Evolutionary conservation across 345 rosid genomes (phyloP).

Genomic region (Dovyalis caffra): DNA sequence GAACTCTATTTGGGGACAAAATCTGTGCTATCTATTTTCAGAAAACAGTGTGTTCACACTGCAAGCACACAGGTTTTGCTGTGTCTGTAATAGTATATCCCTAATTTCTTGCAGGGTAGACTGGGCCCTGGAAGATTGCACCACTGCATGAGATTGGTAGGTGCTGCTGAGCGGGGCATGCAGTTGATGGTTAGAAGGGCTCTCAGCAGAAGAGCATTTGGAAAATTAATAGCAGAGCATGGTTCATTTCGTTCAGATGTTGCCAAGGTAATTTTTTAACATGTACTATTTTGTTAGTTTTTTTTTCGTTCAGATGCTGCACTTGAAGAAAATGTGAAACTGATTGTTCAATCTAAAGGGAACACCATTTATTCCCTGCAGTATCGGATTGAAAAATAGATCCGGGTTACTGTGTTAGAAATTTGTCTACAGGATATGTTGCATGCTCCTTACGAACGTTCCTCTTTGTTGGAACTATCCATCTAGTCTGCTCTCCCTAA

Average conservation of each 20-base stretch:
- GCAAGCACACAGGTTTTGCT: background rate
- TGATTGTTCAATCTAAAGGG: background rate
- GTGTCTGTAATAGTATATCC: background rate
- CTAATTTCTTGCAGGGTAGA: constrained; percentile 65
- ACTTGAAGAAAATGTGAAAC: background rate
- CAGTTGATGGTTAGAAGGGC: constrained; percentile 88
- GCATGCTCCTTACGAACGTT: no score
- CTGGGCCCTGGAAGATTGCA: constrained; percentile 99
- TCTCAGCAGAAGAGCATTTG: constrained; percentile 71
- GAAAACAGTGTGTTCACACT: background rate
- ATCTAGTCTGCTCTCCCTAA: background rate
- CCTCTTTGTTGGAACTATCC: background rate
- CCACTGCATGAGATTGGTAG: constrained; percentile 95
- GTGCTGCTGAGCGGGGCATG: constrained; percentile 99
- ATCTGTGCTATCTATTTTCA: background rate
- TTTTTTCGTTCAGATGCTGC: no score
- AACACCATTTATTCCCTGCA: background rate
- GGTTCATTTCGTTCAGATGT: constrained; percentile 85
- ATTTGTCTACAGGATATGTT: background rate
- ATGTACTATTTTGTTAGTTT: background rate
- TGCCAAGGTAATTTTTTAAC: constrained; percentile 58
- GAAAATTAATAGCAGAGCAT: constrained; percentile 82
- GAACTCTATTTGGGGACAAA: background rate
- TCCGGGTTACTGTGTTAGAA: no score
- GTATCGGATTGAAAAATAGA: background rate